Conservation (phyloP, 2,329 filamentous ascomycete genomes). For the Botrytis hyacinthi region DNA sequence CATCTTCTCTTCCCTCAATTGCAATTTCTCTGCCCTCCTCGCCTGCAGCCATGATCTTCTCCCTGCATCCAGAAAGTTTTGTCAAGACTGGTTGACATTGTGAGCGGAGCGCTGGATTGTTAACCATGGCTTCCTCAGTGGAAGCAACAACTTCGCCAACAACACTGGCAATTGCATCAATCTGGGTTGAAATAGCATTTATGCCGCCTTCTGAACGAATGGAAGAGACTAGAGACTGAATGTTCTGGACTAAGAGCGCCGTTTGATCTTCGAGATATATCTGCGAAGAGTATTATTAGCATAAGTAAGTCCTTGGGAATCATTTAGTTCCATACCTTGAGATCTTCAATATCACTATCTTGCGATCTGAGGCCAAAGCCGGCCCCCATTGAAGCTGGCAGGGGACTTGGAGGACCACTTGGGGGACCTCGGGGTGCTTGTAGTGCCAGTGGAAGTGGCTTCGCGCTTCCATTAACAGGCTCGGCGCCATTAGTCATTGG, state of each 20-base stretch:
- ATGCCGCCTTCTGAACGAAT: constrained; percentile 65
- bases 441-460: constrained; percentile 21
- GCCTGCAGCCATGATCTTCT: constrained; percentile 62
- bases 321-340: constrained; percentile 49
- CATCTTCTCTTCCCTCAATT: constrained; percentile 51
- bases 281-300: constrained; percentile 43
- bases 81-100: constrained; percentile 50
- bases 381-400: constrained; percentile 38
- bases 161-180: constrained; percentile 66
- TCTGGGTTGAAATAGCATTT: constrained; percentile 65
- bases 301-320: not conserved
- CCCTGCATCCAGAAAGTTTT: constrained; percentile 61
- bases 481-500: constrained; percentile 12
- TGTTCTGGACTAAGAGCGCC: constrained; percentile 72
- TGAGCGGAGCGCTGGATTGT: constrained; percentile 52
- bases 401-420: constrained; percentile 15
- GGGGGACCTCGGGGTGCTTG: constrained; percentile 17
- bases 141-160: constrained; percentile 68
- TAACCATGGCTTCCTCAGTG: constrained; percentile 57
- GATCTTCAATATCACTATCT: constrained; percentile 55
- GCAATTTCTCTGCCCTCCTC: constrained; percentile 60
- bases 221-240: constrained; percentile 74
- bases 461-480: constrained; percentile 36
- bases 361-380: constrained; percentile 44
- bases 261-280: constrained; percentile 83